Evolutionary conservation across 495 filamentous ascomycete genomes (phyloP).

Genomic region (Tuber calosporum): DNA sequence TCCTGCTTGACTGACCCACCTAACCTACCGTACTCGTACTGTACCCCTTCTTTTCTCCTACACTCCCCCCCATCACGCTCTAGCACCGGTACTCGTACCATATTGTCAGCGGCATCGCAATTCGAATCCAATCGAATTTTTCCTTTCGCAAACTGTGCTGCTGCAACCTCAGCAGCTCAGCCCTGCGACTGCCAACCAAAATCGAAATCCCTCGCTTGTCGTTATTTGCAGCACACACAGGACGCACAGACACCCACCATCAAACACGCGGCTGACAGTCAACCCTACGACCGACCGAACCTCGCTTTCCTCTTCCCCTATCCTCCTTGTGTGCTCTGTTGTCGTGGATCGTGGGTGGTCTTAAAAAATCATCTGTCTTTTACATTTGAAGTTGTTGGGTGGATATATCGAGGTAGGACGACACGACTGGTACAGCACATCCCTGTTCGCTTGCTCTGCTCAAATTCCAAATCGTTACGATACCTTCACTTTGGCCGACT

Average conservation of each 20-base stretch:
- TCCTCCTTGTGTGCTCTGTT: slow-evolving; percentile 36
- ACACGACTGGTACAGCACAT: slow-evolving; percentile 40
- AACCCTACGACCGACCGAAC: slow-evolving; percentile 31
- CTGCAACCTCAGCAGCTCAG: slow-evolving; percentile 30
- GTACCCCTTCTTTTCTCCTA: slow-evolving; percentile 21
- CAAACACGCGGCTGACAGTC: slow-evolving; percentile 33
- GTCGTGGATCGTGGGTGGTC: slow-evolving; percentile 36
- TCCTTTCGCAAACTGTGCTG: slow-evolving; percentile 30
- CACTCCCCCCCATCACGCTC: slow-evolving; percentile 30
- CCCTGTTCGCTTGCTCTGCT: slow-evolving; percentile 27
- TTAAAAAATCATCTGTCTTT: slow-evolving; percentile 24
- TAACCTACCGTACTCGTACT: slow-evolving; percentile 28
- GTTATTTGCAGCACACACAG: slow-evolving; percentile 28
- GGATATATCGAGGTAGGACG: slow-evolving; percentile 37
- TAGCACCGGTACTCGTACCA: too few species aligned
- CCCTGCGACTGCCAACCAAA: slow-evolving; percentile 37
- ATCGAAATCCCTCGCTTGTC: slow-evolving; percentile 36
- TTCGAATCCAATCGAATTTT: slow-evolving; percentile 39
- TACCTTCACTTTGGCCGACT: slow-evolving; percentile 23
- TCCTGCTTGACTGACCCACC: slow-evolving; percentile 27
- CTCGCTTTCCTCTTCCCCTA: slow-evolving; percentile 33
- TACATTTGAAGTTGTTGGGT: slow-evolving; percentile 34
- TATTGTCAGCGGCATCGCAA: slow-evolving; percentile 35
- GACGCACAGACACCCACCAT: slow-evolving; percentile 34
- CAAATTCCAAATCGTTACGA: slow-evolving; percentile 30